Evolutionary conservation across 1,284 basidiomycete species (phyloP).

Genomic region (Rhodotorula sp.): DNA sequence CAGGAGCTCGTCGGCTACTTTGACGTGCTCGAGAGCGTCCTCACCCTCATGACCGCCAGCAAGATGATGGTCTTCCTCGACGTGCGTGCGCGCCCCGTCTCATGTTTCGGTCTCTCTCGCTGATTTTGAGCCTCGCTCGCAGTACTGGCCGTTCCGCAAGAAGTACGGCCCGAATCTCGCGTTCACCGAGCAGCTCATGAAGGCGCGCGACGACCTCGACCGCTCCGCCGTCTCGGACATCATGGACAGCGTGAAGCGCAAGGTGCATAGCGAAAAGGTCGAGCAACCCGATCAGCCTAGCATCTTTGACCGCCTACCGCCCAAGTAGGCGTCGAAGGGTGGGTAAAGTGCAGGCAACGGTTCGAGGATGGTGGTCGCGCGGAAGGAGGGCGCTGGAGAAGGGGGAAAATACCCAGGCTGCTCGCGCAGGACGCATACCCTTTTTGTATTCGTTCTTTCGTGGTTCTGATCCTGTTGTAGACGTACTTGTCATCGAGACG

Average conservation of each 20-base stretch:
- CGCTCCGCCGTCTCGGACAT: slow-evolving; percentile 80
- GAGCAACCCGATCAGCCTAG: slow-evolving; percentile 27
- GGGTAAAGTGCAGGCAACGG: too few species aligned
- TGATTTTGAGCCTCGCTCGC: background rate
- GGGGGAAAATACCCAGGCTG: too few species aligned
- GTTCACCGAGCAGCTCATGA: slow-evolving; percentile 88
- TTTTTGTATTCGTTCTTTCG: too few species aligned
- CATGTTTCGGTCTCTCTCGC: background rate
- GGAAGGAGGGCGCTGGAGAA: too few species aligned
- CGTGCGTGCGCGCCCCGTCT: slow-evolving; percentile 55
- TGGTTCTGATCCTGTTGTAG: too few species aligned
- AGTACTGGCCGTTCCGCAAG: slow-evolving; percentile 81
- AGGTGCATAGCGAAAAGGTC: slow-evolving; percentile 47
- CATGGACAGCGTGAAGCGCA: slow-evolving; percentile 90
- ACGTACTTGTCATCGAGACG: too few species aligned
- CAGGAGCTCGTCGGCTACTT: slow-evolving; percentile 80
- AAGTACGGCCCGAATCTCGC: slow-evolving; percentile 87
- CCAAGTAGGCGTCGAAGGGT: slow-evolving; percentile 34
- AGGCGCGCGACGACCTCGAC: slow-evolving; percentile 85
- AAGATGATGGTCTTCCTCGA: slow-evolving; percentile 92
- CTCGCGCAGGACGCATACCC: background rate
- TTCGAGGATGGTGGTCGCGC: too few species aligned
- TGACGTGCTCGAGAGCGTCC: slow-evolving; percentile 80
- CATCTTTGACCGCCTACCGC: slow-evolving; percentile 36
- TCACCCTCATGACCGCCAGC: slow-evolving; percentile 81